A percentile compares a stretch with the other conserved stretches of the same genome.
These are phyloP conservation scores for Leucosporidium yakuticum DNA, from an alignment of 768 basidiomycete genomes.

Conservation along the genomic window DNA sequence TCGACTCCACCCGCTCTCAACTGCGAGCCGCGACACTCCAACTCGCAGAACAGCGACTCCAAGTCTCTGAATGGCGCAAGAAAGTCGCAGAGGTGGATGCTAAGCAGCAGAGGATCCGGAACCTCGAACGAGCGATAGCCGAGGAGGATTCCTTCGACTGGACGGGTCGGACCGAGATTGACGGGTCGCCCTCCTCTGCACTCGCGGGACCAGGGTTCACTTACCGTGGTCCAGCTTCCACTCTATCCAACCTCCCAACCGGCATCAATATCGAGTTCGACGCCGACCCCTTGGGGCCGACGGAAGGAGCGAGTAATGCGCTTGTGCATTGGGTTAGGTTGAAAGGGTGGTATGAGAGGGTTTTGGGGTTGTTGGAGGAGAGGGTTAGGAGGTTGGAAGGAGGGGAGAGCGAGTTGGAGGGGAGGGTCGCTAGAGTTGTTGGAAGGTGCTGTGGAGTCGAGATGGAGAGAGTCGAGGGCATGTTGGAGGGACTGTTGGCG, in stretches of 20 bases:
- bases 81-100: constrained; percentile 74
- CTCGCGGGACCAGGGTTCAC: constrained; percentile 53
- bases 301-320: constrained; percentile 43
- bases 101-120: constrained; percentile 69
- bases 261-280: constrained; percentile 62
- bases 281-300: constrained; percentile 63
- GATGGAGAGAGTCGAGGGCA: constrained; percentile 84
- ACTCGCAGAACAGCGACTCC: constrained; percentile 81
- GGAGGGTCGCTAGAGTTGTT: constrained; percentile 74
- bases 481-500: constrained; percentile 75
- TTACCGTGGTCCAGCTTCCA: constrained; percentile 61
- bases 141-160: constrained; percentile 82
- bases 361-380: constrained; percentile 66
- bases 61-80: constrained; percentile 68
- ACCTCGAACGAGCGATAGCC: constrained; percentile 68
- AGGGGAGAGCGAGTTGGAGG: constrained; percentile 78
- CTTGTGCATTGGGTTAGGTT: constrained; percentile 68
- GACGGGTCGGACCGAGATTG: constrained; percentile 64
- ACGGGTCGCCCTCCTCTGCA: constrained; percentile 45
- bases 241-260: constrained; percentile 60
- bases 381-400: constrained; percentile 67
- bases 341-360: constrained; percentile 73
- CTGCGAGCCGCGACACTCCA: constrained; percentile 83
- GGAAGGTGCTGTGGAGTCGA: constrained; percentile 80
- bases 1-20: constrained; percentile 81